Percentiles rank a stretch among this genome's conserved stretches.
phyloP scores from a whole-genome alignment of 208 protist genomes.

The Crithidia sp. region DNA sequence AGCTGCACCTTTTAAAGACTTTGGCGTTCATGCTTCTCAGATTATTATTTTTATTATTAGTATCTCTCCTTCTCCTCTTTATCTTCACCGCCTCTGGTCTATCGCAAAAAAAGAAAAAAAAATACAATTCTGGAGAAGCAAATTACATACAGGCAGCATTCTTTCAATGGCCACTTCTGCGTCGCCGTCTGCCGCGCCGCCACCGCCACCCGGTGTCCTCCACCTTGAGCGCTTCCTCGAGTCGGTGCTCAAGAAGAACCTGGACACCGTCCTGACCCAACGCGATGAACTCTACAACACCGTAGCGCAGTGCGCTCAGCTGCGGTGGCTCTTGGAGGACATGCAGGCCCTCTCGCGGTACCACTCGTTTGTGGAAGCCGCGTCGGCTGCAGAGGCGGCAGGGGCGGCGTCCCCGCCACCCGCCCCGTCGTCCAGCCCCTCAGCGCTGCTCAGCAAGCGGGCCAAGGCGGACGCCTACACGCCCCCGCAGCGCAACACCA shows the following conservation, averaged over 20 bases:
- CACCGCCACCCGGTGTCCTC: slow-evolving; percentile 40
- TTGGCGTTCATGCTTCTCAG: too few species aligned
- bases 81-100: too few species aligned
- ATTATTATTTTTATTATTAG: too few species aligned
- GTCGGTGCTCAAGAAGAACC: slow-evolving; percentile 49
- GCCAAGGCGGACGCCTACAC: slow-evolving; percentile 24
- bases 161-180: not conserved
- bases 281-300: slow-evolving; percentile 59
- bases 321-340: slow-evolving; percentile 67
- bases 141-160: too few species aligned
- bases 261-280: slow-evolving; percentile 54
- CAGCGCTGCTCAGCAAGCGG: slow-evolving; percentile 16
- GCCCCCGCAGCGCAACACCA: slow-evolving; percentile 45
- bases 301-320: slow-evolving; percentile 71
- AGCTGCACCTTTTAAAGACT: too few species aligned
- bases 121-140: too few species aligned
- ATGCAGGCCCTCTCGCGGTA: slow-evolving; percentile 62
- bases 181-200: not conserved
- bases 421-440: not conserved
- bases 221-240: slow-evolving; percentile 79
- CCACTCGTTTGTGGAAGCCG: slow-evolving; percentile 40
- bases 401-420: not conserved
- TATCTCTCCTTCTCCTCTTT: too few species aligned
- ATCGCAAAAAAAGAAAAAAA: too few species aligned
- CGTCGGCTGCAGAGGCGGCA: slow-evolving; percentile 21